Conservation (phyloP, 768 basidiomycete species). For the Strobilomyces dryophilus region DNA sequence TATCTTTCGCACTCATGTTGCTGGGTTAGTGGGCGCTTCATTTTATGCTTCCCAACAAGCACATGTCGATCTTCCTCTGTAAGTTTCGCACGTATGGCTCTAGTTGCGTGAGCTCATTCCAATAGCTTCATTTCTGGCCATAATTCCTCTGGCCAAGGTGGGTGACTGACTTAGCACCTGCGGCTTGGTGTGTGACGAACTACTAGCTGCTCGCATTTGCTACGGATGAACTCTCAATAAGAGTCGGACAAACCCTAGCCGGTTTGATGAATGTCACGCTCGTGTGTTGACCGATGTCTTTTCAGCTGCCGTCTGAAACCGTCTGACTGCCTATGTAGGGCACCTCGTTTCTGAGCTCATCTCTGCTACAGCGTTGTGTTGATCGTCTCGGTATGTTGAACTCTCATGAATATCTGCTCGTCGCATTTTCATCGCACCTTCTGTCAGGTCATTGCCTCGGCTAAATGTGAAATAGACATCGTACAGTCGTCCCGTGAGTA, state of each 20-base stretch:
- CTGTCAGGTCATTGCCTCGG: slow-evolving; percentile 66
- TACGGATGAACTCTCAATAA: slow-evolving; percentile 78
- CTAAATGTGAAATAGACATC: slow-evolving; percentile 76
- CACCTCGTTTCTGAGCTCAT: neutral
- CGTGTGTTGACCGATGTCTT: slow-evolving; percentile 35
- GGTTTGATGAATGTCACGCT: slow-evolving; percentile 84
- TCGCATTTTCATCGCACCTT: neutral
- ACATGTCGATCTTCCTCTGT: slow-evolving; percentile 75
- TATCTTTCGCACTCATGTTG: neutral
- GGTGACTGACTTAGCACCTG: neutral
- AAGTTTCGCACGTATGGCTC: slow-evolving; percentile 28
- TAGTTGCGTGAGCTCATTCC: neutral
- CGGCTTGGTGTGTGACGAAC: slow-evolving; percentile 1
- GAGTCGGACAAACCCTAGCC: slow-evolving; percentile 79
- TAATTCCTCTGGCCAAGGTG: slow-evolving; percentile 82
- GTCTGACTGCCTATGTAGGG: too few relatives aligned
- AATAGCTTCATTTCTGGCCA: slow-evolving; percentile 75
- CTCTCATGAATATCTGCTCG: too few relatives aligned
- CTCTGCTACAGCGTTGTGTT: slow-evolving; percentile 43
- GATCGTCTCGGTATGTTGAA: slow-evolving; percentile 57
- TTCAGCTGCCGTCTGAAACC: neutral
- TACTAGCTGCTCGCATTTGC: slow-evolving; percentile 72
- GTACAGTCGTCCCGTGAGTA: slow-evolving; percentile 75
- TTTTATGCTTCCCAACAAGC: slow-evolving; percentile 46
- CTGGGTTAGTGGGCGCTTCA: slow-evolving; percentile 63